Percentiles rank a stretch among this genome's conserved stretches.
These are phyloP conservation scores for Excoecaria cochinchinensis DNA, from an alignment of 345 rosid species.

Conservation along the genomic window DNA sequence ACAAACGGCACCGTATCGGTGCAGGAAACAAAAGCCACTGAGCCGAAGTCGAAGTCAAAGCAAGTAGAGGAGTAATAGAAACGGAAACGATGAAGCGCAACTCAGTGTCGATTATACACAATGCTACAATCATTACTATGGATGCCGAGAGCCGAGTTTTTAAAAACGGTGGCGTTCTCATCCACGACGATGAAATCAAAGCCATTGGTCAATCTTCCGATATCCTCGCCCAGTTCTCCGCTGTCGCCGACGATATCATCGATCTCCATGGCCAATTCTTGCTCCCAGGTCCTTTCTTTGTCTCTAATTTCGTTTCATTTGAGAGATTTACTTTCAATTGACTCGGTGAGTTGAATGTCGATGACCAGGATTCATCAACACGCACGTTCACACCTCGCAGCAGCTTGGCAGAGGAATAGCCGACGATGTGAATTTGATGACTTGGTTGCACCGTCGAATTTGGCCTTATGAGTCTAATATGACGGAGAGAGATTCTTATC, in stretches of 20 bases:
- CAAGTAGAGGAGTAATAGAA: not conserved
- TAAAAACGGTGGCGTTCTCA: constrained; percentile 48
- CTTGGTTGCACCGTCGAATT: constrained; percentile 63
- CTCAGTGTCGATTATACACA: constrained; percentile 33
- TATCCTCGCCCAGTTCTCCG: constrained; percentile 41
- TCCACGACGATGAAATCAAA: constrained; percentile 44
- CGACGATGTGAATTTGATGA: constrained; percentile 61
- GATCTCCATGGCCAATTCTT: constrained; percentile 57
- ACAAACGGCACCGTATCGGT: too few relatives aligned
- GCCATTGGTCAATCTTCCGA: constrained; percentile 56
- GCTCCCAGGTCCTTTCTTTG: constrained; percentile 47
- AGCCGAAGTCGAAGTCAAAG: not conserved
- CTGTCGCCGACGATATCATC: constrained; percentile 31
- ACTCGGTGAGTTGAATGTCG: not conserved
- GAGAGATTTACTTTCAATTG: not conserved
- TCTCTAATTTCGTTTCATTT: not conserved
- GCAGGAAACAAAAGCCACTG: too few relatives aligned
- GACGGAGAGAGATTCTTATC: constrained; percentile 62
- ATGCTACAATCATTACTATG: constrained; percentile 56
- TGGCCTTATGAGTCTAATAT: constrained; percentile 75
- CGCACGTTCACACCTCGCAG: constrained; percentile 72
- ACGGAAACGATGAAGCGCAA: constrained; percentile 37
- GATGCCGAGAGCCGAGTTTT: constrained; percentile 45
- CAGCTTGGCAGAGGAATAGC: constrained; percentile 73
- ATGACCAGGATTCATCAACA: constrained; percentile 52